Evolutionary conservation across 768 basidiomycete species (phyloP).

Genomic region (Favolaschia claudopus): DNA sequence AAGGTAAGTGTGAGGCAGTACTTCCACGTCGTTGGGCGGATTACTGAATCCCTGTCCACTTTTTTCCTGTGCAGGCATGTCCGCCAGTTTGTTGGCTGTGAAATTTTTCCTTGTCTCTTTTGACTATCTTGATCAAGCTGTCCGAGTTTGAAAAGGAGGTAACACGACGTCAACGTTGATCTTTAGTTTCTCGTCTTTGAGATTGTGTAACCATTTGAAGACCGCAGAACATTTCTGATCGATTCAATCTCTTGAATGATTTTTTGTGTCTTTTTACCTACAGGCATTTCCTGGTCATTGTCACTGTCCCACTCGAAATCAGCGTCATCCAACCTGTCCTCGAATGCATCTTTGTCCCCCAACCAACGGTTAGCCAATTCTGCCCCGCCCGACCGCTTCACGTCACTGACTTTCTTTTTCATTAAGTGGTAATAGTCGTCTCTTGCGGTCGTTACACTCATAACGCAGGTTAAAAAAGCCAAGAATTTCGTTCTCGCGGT

Average conservation of each 20-base stretch:
- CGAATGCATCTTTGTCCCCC: background rate
- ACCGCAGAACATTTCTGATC: background rate
- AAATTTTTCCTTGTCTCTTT: background rate
- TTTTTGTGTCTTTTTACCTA: background rate
- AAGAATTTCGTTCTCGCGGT: constrained; percentile 31
- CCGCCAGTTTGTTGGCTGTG: background rate
- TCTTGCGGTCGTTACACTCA: constrained; percentile 37
- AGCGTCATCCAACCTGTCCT: background rate
- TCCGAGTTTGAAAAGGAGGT: background rate
- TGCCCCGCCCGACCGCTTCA: background rate
- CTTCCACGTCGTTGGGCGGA: constrained; percentile 3
- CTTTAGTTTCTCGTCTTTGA: background rate
- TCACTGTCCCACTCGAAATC: background rate
- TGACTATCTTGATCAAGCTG: background rate
- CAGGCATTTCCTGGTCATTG: background rate
- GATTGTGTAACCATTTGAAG: background rate
- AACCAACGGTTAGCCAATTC: background rate
- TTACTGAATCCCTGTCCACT: background rate
- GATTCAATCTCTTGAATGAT: background rate
- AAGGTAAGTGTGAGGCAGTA: constrained; percentile 17
- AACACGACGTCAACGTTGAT: background rate
- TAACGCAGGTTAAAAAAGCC: constrained; percentile 33
- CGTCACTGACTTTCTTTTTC: constrained; percentile 20
- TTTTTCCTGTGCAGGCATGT: background rate
- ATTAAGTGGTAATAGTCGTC: constrained; percentile 35